Conservation (phyloP, 805 yeast species). For the Alloascoidea africana region DNA sequence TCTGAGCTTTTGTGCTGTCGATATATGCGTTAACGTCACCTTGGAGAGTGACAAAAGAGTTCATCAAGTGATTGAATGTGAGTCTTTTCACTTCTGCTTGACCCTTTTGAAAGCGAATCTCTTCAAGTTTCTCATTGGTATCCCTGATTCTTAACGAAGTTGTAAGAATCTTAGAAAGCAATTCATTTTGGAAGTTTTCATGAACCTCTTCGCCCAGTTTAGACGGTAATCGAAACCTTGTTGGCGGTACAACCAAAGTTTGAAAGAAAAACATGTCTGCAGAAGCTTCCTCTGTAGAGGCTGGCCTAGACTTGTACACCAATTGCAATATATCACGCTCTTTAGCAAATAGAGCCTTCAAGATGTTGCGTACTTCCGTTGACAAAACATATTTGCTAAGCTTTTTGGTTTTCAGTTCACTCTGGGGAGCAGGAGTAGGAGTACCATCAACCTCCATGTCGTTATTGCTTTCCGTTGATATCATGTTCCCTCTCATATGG, state of each 20-base stretch:
- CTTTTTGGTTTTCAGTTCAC: slow-evolving; percentile 28
- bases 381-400: slow-evolving; percentile 82
- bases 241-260: slow-evolving; percentile 86
- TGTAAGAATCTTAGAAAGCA: slow-evolving; percentile 63
- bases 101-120: slow-evolving; percentile 40
- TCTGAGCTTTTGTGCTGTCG: slow-evolving; percentile 82
- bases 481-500: slow-evolving; percentile 53
- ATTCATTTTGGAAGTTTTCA: slow-evolving; percentile 86
- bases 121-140: slow-evolving; percentile 69
- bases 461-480: slow-evolving; percentile 22
- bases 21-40: slow-evolving; percentile 90
- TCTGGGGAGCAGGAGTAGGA: slow-evolving; percentile 16
- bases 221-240: slow-evolving; percentile 92
- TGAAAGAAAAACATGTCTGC: slow-evolving; percentile 88
- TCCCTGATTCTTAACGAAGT: slow-evolving; percentile 78
- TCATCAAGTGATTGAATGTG: slow-evolving; percentile 82
- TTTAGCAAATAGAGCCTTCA: slow-evolving; percentile 57
- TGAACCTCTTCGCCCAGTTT: slow-evolving; percentile 94
- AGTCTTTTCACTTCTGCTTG: slow-evolving; percentile 54
- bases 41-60: slow-evolving; percentile 87
- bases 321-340: slow-evolving; percentile 58
- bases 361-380: slow-evolving; percentile 70
- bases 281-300: slow-evolving; percentile 24
- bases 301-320: slow-evolving; percentile 74
- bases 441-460: slow-evolving; percentile 11